Base-by-base conservation (phyloP, 2,329 filamentous ascomycete species). In the Cephalotrichum gorgonifer region DNA sequence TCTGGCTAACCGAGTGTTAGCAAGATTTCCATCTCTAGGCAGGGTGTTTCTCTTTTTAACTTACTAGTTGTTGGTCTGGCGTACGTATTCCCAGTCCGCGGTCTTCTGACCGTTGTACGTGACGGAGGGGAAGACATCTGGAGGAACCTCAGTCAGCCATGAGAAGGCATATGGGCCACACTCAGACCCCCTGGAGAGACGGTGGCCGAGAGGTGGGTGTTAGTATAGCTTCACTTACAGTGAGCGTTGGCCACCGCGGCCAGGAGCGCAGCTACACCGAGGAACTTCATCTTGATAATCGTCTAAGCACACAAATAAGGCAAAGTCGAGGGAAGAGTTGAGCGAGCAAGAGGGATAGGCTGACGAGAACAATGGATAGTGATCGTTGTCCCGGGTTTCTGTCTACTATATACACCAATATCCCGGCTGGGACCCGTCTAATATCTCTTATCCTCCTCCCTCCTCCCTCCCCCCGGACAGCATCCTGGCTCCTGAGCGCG, bases 21-120 rank as follows among this genome's bases (percentile, higher is more conserved):
- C 5, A 17, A 25, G 41, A 25, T n/a, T 7, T 15, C 8, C 12
- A 15, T 33, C 30, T 14, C 12, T 33, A 15, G 15, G 23, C 14
- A 35, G 15, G 14, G 15, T 20, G 14, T 12, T 20, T n/a, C n/a
- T n/a, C n/a, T n/a, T n/a, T n/a, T n/a, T n/a, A 11, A 47, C 47
- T 49, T 43, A 49, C 47, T 33, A 74, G 60, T 75, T 75, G 44
- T 68, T 65, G 9, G 72, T 74, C 55, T 69, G 68, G 23, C 72
- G 64, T 43, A 74, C 67, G 39, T 68, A 64, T 43, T 67, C 64
- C 73, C 73, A 75, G 57, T 73, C 69, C 42, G 48, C 53, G 1
- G 64, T 64, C 44, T 57, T 56, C 22, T 51, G 53, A 33, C 62
- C 57, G 35, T 57, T 56, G 7, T 63, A 61, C 35, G 61, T 57